Conservation (phyloP, 345 rosid species). For the rapeseed (Brassica napus) region DNA sequence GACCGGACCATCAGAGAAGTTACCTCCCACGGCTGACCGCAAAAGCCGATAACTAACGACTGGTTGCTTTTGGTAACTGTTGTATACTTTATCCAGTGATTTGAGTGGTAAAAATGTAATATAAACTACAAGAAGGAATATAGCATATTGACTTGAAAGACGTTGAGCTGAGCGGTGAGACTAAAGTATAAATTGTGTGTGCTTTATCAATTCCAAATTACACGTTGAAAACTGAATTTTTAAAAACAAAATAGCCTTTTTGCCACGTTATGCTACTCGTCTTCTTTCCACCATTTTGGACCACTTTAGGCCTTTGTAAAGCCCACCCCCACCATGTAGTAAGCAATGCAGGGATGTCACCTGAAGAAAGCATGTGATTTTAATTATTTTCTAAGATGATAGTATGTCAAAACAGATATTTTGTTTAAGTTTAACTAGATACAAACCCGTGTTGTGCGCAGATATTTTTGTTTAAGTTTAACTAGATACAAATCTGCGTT, state of each 20-base stretch:
- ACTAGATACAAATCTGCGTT: too few relatives aligned
- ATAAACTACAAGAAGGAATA: background rate
- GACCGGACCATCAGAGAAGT: slow-evolving; percentile 65
- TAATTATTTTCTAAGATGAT: background rate
- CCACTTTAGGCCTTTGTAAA: background rate
- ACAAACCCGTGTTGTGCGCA: too few relatives aligned
- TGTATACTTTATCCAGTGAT: background rate
- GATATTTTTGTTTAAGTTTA: too few relatives aligned
- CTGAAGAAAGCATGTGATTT: slow-evolving; percentile 24
- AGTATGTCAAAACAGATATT: background rate
- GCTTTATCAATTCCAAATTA: too few relatives aligned
- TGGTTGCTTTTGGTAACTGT: background rate
- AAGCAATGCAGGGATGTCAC: slow-evolving; percentile 11
- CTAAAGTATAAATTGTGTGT: too few relatives aligned
- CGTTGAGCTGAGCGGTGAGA: too few relatives aligned
- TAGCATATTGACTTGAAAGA: too few relatives aligned
- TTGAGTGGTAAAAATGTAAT: background rate
- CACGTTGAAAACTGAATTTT: too few relatives aligned
- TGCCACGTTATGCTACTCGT: too few relatives aligned
- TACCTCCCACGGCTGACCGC: slow-evolving; percentile 69
- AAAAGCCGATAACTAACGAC: slow-evolving; percentile 27
- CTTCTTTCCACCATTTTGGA: background rate
- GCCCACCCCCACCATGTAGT: background rate
- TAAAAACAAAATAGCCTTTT: too few relatives aligned
- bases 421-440: background rate